Evolutionary conservation across 495 filamentous ascomycete species (phyloP), one percentile per base, ranked within the genome.

Genomic region (Hypoxylon perforatum): DNA sequence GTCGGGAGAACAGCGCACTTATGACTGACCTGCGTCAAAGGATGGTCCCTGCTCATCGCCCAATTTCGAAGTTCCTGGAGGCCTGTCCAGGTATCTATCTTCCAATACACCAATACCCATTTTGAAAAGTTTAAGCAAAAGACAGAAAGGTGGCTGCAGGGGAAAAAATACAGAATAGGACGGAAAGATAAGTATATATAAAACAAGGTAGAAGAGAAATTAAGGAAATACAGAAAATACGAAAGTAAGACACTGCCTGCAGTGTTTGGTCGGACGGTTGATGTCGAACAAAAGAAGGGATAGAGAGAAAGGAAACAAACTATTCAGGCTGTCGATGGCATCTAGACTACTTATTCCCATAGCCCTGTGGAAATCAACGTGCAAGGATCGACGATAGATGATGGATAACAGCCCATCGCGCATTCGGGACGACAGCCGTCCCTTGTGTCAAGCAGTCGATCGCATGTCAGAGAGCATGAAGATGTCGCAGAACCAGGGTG

Each of bases 61-160:
- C 41, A 70, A 38, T 46, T 70, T 70, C 38, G 67, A 70, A 19
- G 67, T 70, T 57, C 67, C 67, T 36, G 67, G 67, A 23, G 67
- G 67, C 57, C 61, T 61, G 57, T 61, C 61, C 61, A 70, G 51
- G 51, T 65, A 35, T 14, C 44, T 53, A 45, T 70, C 67, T 35
- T 70, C 61, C n/a, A 70, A 50, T 39, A 70, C 57, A 22, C 67
- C 44, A 41, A 70, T n/a, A 62, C 67, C 67, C 67, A 70, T 70
- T 28, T 36, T 61, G 57, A 65, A 47, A n/a, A n/a, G n/a, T n/a
- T n/a, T n/a, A 12, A 18, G 11, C 44, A 6, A 11, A 51, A 35
- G 28, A n/a, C 4, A 3, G 35, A 3, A 47, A 33, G 17, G n/a
- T n/a, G n/a, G n/a, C n/a, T n/a, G n/a, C n/a, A n/a, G n/a, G n/a